Evolutionary conservation across 2,329 filamentous ascomycete genomes (phyloP), one percentile per base, ranked within the genome.

Genomic region (Hyphodiscus sp.): DNA sequence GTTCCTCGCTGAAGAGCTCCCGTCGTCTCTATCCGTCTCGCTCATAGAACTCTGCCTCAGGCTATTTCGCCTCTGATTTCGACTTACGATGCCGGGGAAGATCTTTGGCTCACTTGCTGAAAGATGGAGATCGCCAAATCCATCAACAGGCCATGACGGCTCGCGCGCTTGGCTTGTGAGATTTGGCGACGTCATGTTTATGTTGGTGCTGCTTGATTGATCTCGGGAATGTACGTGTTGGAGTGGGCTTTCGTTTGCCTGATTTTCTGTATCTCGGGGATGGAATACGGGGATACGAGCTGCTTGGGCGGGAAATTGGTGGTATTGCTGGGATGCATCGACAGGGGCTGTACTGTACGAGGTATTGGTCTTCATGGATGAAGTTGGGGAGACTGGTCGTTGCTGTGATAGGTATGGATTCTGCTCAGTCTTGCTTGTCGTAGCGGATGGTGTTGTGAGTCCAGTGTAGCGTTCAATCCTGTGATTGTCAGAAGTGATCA

Each of bases 71-170:
- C 64, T 59, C 49, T 67, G 65, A 11, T 57, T 57, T n/a, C 67
- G 55, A 50, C 73, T 70, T 49, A 90, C 77, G 30, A 91, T 78
- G 0, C 87, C 87, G 0, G 87, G 87, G 59, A 89, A 87, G 58
- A 89, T 82, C 58, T 76, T 79, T 11, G 86, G 87, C 67, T 89
- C 86, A 47, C 73, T 77, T 2, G 77, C 81, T 13, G 75, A 79
- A 11, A 82, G 65, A 59, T 80, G 75, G 51, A 72, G 61, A 55
- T 78, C 73, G 46, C 71, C 67, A 20, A 65, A 67, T 11, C 68
- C 63, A 50, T 75, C 70, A 8, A 70, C 62, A 15, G 70, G 59
- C 68, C 71, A 71, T 19, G 67, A 58, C n/a, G 66, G 62, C 19
- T 74, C 73, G 53, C 67, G 61, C 13, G 62, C 61, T 26, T 60